These are phyloP conservation scores for Leishmania tarentolae DNA, from an alignment of 208 protist genomes.

Conservation along the genomic window DNA sequence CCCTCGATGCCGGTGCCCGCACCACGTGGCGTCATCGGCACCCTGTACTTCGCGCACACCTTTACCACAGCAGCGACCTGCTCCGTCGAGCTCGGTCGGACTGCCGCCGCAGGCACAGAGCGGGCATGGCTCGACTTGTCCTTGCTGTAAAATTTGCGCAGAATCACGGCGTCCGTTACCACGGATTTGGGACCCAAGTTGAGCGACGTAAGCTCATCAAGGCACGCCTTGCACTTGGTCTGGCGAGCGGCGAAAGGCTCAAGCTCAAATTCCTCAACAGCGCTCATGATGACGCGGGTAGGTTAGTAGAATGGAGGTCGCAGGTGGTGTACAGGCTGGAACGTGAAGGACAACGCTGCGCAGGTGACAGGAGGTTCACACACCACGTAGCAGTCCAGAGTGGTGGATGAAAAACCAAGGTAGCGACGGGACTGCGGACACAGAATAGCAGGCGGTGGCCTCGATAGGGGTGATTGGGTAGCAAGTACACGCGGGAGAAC, in stretches of 20 bases:
- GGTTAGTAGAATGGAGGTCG: not conserved
- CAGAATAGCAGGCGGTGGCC: not conserved
- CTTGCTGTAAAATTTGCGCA: constrained; percentile 38
- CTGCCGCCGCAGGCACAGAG: constrained; percentile 38
- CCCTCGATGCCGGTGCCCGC: constrained; percentile 57
- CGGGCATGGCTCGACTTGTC: constrained; percentile 51
- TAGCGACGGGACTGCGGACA: not conserved
- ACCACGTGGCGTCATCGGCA: constrained; percentile 63
- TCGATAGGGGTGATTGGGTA: not conserved
- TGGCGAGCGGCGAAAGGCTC: constrained; percentile 41
- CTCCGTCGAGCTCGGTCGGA: constrained; percentile 36
- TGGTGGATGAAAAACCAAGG: not conserved
- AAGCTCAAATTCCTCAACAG: constrained; percentile 34
- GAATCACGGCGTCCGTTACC: constrained; percentile 31
- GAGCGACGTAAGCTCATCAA: constrained; percentile 29
- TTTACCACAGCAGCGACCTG: constrained; percentile 48
- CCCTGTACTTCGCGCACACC: constrained; percentile 46
- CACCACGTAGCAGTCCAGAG: not conserved
- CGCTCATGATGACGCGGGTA: constrained; percentile 1
- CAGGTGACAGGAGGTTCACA: not conserved
- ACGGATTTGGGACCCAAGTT: constrained; percentile 38
- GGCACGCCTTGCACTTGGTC: constrained; percentile 34
- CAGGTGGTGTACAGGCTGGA: not conserved
- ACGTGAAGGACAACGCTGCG: not conserved
- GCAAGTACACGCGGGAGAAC: not conserved